Conservation (phyloP, 2,329 filamentous ascomycete species). For the Diplocarpon rosae region DNA sequence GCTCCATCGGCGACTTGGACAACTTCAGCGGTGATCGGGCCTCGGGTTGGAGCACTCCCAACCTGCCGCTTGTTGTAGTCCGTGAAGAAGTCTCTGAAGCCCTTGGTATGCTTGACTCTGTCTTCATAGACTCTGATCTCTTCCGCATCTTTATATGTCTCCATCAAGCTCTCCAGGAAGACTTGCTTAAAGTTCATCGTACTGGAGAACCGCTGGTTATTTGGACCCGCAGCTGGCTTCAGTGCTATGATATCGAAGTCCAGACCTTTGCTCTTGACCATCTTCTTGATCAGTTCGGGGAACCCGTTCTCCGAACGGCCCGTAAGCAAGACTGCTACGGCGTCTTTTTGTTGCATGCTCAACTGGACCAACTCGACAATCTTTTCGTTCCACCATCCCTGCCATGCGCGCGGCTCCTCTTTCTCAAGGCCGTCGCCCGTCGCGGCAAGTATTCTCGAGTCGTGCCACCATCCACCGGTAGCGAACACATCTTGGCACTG, state of each 20-base stretch:
- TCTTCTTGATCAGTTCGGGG: slow-evolving; percentile 67
- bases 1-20: slow-evolving; percentile 73
- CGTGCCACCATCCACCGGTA: slow-evolving; percentile 96
- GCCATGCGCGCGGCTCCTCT: slow-evolving; percentile 77
- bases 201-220: slow-evolving; percentile 63
- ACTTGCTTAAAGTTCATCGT: slow-evolving; percentile 92
- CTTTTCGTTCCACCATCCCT: slow-evolving; percentile 94
- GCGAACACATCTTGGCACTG: slow-evolving; percentile 65
- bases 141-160: slow-evolving; percentile 74
- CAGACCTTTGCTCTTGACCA: slow-evolving; percentile 64
- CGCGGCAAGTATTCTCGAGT: slow-evolving; percentile 70
- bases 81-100: slow-evolving; percentile 75
- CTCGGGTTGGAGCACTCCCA: slow-evolving; percentile 41
- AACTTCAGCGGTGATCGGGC: slow-evolving; percentile 65
- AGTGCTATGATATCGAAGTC: slow-evolving; percentile 82
- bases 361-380: slow-evolving; percentile 71
- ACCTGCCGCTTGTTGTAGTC: slow-evolving; percentile 56
- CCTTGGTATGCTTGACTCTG: slow-evolving; percentile 57
- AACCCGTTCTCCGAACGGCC: slow-evolving; percentile 73
- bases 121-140: slow-evolving; percentile 72
- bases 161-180: slow-evolving; percentile 69
- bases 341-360: slow-evolving; percentile 74
- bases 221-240: slow-evolving; percentile 75
- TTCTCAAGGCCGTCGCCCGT: slow-evolving; percentile 73
- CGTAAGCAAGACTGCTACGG: slow-evolving; percentile 76